Base-by-base conservation (phyloP, 768 basidiomycete species). In the Collybia sp. region DNA sequence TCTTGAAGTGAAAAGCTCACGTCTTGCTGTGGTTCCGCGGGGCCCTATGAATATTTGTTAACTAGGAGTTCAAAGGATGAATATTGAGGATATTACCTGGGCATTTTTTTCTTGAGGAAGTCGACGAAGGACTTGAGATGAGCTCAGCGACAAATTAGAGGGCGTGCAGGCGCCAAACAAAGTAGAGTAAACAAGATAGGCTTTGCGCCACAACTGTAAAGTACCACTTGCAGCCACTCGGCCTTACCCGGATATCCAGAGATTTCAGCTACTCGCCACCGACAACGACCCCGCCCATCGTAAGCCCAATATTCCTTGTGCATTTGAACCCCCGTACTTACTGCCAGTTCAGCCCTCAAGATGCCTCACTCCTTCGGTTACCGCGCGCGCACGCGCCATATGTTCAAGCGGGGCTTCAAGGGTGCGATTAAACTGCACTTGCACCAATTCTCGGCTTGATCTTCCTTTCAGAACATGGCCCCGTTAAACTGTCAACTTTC, bases 301-400 rank as follows among this genome's bases (percentile, higher is more conserved):
- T 79, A 64, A 66, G 79, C 72, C 51, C 25, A 8, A 44, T 12
- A 45, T 43, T 1, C 44, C 19, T 50, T 53, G 43, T 50, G 39
- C 49, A 49, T 53, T 46, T 48, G 36, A 40, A 30, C n/a, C 46
- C 46, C 41, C 53, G 46, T 49, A 42, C 53, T 56, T 48, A 49
- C 54, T 49, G 44, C 43, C 49, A 44, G 53, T 35, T 49, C 59
- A 85, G 76, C 55, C 75, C 66, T 78, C 82, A 83, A 84, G 69
- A 97, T 99, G 95, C 95, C 95, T 77, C 93, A 97, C 91, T 97
- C 95, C 47, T 99, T 86, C 82, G 95, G 95, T 91, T 91, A 94
- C 79, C 87, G 95, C 68, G 95, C 95, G 88, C 93, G 95, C 61
- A 98, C 95, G 85, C 93, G 95, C 85, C 77, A 94, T 76, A 96